These are phyloP conservation scores for Solanum chiquidenum DNA, from an alignment of 257 asterid species.

Conservation along the genomic window DNA sequence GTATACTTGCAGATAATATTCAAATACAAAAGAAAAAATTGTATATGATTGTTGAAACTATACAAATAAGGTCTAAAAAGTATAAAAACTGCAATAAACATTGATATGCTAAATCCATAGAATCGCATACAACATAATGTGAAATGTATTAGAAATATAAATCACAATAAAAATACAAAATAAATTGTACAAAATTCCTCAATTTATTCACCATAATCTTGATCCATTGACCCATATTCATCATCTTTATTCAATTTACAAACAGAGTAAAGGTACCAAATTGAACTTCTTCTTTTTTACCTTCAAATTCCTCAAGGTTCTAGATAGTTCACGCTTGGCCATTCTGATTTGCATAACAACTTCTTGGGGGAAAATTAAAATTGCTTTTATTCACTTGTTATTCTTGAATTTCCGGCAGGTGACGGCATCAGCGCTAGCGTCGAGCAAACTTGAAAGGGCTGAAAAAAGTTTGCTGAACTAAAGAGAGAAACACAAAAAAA, in stretches of 20 bases:
- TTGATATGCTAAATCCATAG: not conserved
- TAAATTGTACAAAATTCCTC: not conserved
- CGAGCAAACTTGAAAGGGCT: not conserved
- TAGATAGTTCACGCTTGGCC: constrained; percentile 82
- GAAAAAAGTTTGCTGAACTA: no score
- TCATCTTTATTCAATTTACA: not conserved
- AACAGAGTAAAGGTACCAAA: not conserved
- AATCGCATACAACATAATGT: not conserved
- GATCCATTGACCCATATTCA: not conserved
- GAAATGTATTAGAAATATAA: not conserved
- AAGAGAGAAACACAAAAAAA: not conserved
- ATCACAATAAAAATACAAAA: not conserved
- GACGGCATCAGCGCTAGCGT: not conserved
- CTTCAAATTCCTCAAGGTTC: constrained; percentile 77
- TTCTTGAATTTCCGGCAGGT: not conserved
- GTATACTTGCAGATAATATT: no score
- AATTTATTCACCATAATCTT: not conserved
- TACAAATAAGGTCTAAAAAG: not conserved
- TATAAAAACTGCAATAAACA: no score
- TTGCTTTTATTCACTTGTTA: not conserved
- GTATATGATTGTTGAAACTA: not conserved
- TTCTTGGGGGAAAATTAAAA: not conserved
- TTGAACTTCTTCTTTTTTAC: constrained; percentile 13
- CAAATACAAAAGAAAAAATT: not conserved
- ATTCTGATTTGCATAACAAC: constrained; percentile 13